These are phyloP conservation scores for Kazachstania bromeliacearum DNA, from an alignment of 805 yeast genomes.

Conservation along the genomic window DNA sequence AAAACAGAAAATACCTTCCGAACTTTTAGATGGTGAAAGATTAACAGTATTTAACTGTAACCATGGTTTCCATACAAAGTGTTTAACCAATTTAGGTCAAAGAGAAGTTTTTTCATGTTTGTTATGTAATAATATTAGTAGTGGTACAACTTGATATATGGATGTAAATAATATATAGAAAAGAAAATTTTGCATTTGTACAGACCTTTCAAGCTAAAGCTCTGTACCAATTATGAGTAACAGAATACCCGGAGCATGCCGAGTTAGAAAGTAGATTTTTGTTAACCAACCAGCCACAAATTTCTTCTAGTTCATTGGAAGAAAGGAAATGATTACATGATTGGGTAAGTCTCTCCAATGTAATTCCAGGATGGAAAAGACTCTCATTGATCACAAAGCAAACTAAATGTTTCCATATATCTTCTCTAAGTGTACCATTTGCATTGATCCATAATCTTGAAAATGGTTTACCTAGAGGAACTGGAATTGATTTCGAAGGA, in stretches of 20 bases:
- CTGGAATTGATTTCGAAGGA: slow-evolving; percentile 24
- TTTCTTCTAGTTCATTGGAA: slow-evolving; percentile 30
- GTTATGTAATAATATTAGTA: slow-evolving; percentile 9
- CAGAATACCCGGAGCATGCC: slow-evolving; percentile 17
- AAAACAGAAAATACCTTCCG: slow-evolving; percentile 13
- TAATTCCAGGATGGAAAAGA: slow-evolving; percentile 48
- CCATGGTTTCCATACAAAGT: slow-evolving; percentile 25
- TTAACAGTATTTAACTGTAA: slow-evolving; percentile 22
- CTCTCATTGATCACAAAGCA: slow-evolving; percentile 38
- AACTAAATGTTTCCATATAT: slow-evolving; percentile 52
- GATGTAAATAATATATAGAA: background rate
- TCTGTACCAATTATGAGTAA: slow-evolving; percentile 20
- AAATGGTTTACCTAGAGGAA: slow-evolving; percentile 55
- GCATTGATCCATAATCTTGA: slow-evolving; percentile 66
- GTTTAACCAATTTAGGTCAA: slow-evolving; percentile 26
- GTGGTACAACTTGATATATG: background rate
- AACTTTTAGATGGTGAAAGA: background rate
- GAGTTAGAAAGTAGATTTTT: slow-evolving; percentile 19
- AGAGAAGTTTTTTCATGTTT: slow-evolving; percentile 14
- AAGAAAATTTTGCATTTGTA: too few relatives aligned
- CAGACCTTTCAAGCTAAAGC: slow-evolving; percentile 5
- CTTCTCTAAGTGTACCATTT: slow-evolving; percentile 46
- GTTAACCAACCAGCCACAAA: slow-evolving; percentile 38
- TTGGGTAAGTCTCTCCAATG: slow-evolving; percentile 15
- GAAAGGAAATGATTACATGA: slow-evolving; percentile 28